A percentile compares a stretch with the other conserved stretches of the same genome.
Evolutionary conservation across 192 early-diverging fungal species (phyloP).

Genomic region (Lobosporangium transversale): DNA sequence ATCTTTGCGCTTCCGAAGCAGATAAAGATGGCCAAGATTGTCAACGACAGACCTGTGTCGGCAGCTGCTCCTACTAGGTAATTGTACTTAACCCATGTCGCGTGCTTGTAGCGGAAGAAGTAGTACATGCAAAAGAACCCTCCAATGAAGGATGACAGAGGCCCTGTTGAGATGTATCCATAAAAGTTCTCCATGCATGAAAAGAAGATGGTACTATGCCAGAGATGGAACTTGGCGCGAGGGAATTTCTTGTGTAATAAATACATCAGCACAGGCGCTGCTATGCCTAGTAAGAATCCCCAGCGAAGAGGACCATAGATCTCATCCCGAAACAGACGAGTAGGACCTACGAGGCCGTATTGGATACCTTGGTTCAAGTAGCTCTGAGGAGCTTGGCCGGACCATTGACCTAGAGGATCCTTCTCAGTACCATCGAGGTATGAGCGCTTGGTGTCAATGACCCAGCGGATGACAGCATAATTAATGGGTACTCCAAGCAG

Average conservation of each 20-base stretch:
- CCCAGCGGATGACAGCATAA: constrained; percentile 54
- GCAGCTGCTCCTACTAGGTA: constrained; percentile 51
- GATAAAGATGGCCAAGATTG: constrained; percentile 46
- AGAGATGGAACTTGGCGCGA: constrained; percentile 52
- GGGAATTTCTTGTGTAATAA: constrained; percentile 56
- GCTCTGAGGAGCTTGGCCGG: constrained; percentile 37
- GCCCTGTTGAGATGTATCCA: constrained; percentile 56
- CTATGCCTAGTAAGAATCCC: constrained; percentile 55
- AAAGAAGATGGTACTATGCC: constrained; percentile 57
- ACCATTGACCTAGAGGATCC: constrained; percentile 60
- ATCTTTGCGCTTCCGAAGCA: constrained; percentile 47
- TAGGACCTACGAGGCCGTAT: constrained; percentile 49
- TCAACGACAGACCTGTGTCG: constrained; percentile 48
- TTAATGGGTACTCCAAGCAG: constrained; percentile 56
- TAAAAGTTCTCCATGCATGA: constrained; percentile 57
- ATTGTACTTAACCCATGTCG: constrained; percentile 56
- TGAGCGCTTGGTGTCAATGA: constrained; percentile 55
- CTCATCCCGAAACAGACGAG: constrained; percentile 42
- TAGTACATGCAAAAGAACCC: constrained; percentile 58
- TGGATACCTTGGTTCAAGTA: constrained; percentile 53
- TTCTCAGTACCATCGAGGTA: constrained; percentile 50
- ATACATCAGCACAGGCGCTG: constrained; percentile 50
- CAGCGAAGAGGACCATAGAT: constrained; percentile 56
- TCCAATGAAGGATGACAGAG: constrained; percentile 51
- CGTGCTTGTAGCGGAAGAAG: constrained; percentile 55